A percentile compares a stretch with the other conserved stretches of the same genome.
These are phyloP conservation scores for Candida buenavistaensis DNA, from an alignment of 1,139 yeast species.

Conservation along the genomic window DNA sequence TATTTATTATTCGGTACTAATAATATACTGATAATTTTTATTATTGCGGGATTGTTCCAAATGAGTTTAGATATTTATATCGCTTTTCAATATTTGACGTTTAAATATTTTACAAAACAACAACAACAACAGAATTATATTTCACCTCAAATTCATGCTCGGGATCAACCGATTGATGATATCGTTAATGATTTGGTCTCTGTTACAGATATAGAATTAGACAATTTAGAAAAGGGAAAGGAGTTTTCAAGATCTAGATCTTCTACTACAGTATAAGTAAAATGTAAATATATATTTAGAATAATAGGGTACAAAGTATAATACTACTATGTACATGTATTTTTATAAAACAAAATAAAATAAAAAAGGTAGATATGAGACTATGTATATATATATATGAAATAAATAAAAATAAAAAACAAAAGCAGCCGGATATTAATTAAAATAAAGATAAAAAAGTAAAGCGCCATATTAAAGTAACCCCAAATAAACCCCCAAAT, in stretches of 20 bases:
- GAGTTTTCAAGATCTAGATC: conserved; percentile 1
- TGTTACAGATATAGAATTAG: conserved; percentile 8
- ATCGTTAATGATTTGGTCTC: conserved; percentile 9
- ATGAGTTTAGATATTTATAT: conserved; percentile 74
- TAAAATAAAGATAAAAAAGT: no score
- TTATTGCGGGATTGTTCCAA: conserved; percentile 79
- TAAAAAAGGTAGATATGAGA: conserved; percentile 2
- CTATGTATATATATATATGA: conserved; percentile 1
- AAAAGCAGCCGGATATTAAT: no score
- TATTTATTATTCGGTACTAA: conserved; percentile 73
- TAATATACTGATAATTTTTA: conserved; percentile 66
- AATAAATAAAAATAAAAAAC: background rate
- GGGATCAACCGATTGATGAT: conserved; percentile 11
- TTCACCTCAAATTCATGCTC: background rate
- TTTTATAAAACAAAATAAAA: no score
- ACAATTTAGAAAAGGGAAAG: conserved; percentile 2
- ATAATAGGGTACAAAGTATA: no score
- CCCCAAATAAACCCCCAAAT: no score
- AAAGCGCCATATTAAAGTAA: no score
- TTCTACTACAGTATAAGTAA: background rate
- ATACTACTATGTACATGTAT: conserved; percentile 8
- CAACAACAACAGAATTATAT: background rate
- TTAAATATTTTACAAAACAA: conserved; percentile 19
- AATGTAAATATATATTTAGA: no score
- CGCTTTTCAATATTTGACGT: conserved; percentile 72